phyloP scores from a whole-genome alignment of 768 basidiomycete genomes.

The Neoboletus brunneissimus region DNA sequence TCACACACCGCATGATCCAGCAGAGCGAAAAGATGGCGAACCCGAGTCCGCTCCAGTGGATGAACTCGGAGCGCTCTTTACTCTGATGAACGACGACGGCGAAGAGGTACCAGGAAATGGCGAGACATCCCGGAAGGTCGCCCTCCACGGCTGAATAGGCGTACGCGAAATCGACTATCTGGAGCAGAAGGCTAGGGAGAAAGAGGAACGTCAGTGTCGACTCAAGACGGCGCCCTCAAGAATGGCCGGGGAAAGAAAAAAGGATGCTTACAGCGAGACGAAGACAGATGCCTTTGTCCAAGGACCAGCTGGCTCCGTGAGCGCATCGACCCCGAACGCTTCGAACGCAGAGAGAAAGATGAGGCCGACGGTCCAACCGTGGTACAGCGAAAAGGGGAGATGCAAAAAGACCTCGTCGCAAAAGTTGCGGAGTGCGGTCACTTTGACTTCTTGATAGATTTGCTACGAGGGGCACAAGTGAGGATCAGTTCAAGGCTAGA shows the following conservation, averaged over 20 bases:
- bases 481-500: neutral
- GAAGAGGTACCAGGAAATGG: conserved; percentile 64
- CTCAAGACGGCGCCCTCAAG: neutral
- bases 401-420: conserved; percentile 67
- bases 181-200: conserved; percentile 47
- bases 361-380: conserved; percentile 56
- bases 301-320: conserved; percentile 47
- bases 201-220: neutral
- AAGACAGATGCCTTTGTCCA: conserved; percentile 67
- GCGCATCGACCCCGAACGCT: conserved; percentile 58
- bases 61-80: conserved; percentile 44
- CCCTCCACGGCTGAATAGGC: conserved; percentile 63
- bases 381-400: conserved; percentile 69
- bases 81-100: conserved; percentile 58
- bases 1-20: conserved; percentile 57
- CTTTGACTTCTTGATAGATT: conserved; percentile 67
- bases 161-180: conserved; percentile 58
- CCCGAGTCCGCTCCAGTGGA: conserved; percentile 66
- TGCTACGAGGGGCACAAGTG: conserved; percentile 32
- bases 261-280: conserved; percentile 41
- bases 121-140: conserved; percentile 65
- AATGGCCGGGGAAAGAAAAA: neutral
- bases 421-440: conserved; percentile 44
- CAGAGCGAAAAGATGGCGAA: conserved; percentile 62
- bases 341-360: conserved; percentile 56